Percentiles rank a stretch among this genome's conserved stretches.
Conservation (phyloP, 2,329 filamentous ascomycete genomes). For the Paraconiothyrium sp. region DNA sequence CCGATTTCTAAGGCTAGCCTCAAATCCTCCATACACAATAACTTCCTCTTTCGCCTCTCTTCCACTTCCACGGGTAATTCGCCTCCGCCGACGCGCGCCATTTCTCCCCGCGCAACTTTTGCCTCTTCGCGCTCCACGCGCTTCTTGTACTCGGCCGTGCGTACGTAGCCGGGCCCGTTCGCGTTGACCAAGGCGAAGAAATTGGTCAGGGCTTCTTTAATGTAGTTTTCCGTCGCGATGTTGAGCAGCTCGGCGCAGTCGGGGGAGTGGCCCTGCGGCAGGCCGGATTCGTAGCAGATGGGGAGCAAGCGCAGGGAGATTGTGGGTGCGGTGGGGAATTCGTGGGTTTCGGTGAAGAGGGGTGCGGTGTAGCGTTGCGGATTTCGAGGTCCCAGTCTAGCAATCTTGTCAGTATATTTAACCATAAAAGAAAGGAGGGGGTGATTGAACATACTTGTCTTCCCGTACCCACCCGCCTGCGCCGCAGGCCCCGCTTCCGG, state of each 20-base stretch:
- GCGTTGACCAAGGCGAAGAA: constrained; percentile 64
- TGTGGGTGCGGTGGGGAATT: constrained; percentile 68
- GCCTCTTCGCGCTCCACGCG: constrained; percentile 81
- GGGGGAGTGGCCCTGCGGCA: constrained; percentile 62
- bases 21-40: constrained; percentile 81
- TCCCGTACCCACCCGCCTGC: constrained; percentile 78
- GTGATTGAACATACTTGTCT: constrained; percentile 71
- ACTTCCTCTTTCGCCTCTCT: constrained; percentile 74
- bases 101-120: constrained; percentile 74
- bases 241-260: constrained; percentile 68
- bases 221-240: constrained; percentile 68
- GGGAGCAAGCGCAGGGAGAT: constrained; percentile 69
- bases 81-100: constrained; percentile 78
- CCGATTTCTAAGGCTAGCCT: constrained; percentile 78
- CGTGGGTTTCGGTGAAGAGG: constrained; percentile 68
- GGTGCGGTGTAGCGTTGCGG: constrained; percentile 69
- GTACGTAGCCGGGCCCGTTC: constrained; percentile 68
- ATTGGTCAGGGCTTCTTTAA: constrained; percentile 67
- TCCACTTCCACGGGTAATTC: constrained; percentile 83
- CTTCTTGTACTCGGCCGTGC: constrained; percentile 79
- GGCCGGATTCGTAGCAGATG: constrained; percentile 72
- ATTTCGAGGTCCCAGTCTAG: constrained; percentile 71
- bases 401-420: constrained; percentile 15
- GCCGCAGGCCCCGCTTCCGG: constrained; percentile 70
- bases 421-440: not conserved